A percentile compares a stretch with the other conserved stretches of the same genome.
These are phyloP conservation scores for Pseudogymnoascus sp. DNA, from an alignment of 2,329 filamentous ascomycete species.

Conservation along the genomic window DNA sequence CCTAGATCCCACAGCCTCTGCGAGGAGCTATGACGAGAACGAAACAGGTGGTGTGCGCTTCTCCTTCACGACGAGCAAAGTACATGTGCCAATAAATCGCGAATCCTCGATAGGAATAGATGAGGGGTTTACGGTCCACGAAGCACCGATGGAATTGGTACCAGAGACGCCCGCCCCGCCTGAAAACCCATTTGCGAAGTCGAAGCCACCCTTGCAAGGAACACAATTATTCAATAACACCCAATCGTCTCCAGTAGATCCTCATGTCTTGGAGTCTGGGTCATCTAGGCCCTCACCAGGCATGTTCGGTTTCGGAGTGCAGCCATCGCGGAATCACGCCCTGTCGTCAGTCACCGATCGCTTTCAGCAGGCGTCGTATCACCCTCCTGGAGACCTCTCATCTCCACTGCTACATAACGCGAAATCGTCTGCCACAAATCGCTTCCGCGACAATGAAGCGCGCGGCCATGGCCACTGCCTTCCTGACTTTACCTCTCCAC, in stretches of 20 bases:
- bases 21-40: slow-evolving; percentile 1
- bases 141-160: neutral
- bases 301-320: neutral
- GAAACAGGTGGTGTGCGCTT: neutral
- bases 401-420: neutral
- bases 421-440: neutral
- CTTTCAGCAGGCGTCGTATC: neutral
- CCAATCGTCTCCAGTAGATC: neutral
- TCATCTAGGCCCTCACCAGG: neutral
- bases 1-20: neutral
- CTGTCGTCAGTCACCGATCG: neutral
- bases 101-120: slow-evolving; percentile 3
- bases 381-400: neutral
- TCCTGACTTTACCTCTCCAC: neutral
- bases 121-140: neutral
- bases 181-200: slow-evolving; percentile 2
- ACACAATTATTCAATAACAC: slow-evolving; percentile 1
- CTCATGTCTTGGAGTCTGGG: neutral
- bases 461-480: neutral
- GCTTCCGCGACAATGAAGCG: neutral
- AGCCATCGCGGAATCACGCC: neutral
- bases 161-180: slow-evolving; percentile 3
- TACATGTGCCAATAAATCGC: neutral
- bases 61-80: slow-evolving; percentile 1
- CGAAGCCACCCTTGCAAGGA: neutral